Evolutionary conservation across 225 moss, liverwort and hornwort species (phyloP).

Genomic region (Marchantia paleacea): DNA sequence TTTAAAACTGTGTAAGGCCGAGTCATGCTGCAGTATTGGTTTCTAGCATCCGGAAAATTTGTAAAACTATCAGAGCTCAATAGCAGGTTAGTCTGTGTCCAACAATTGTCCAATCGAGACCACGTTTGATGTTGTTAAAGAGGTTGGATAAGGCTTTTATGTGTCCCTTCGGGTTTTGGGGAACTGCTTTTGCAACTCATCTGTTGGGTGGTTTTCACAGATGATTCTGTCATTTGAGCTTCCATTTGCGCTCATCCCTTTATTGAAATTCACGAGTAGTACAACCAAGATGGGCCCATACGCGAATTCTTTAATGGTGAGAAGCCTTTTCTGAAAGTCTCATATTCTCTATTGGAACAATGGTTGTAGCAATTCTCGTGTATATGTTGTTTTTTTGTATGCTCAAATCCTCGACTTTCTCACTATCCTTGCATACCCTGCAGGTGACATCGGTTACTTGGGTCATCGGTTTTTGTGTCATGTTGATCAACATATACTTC

Average conservation of each 20-base stretch:
- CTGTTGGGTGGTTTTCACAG: conserved; percentile 19
- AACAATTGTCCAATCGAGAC: too few species aligned
- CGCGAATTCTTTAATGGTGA: conserved; percentile 41
- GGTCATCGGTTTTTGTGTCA: conserved; percentile 46
- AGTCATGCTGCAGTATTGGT: too few species aligned
- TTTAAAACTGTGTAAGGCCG: too few species aligned
- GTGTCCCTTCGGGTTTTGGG: too few species aligned
- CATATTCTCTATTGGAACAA: neutral
- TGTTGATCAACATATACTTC: conserved; percentile 47
- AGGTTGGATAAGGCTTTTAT: too few species aligned
- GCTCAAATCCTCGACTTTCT: neutral
- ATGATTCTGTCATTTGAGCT: conserved; percentile 57
- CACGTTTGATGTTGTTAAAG: too few species aligned
- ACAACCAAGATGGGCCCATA: conserved; percentile 55
- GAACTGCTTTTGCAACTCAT: neutral
- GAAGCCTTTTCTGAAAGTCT: neutral
- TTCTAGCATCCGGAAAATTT: too few species aligned
- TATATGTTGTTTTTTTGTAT: neutral
- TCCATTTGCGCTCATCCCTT: conserved; percentile 49
- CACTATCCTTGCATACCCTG: neutral
- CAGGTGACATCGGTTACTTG: conserved; percentile 42
- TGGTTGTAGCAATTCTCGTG: neutral
- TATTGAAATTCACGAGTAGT: conserved; percentile 57
- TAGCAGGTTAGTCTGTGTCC: too few species aligned
- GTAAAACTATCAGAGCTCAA: too few species aligned